phyloP scores from a whole-genome alignment of 2,329 filamentous ascomycete genomes.

The Colletotrichum tofieldiae region DNA sequence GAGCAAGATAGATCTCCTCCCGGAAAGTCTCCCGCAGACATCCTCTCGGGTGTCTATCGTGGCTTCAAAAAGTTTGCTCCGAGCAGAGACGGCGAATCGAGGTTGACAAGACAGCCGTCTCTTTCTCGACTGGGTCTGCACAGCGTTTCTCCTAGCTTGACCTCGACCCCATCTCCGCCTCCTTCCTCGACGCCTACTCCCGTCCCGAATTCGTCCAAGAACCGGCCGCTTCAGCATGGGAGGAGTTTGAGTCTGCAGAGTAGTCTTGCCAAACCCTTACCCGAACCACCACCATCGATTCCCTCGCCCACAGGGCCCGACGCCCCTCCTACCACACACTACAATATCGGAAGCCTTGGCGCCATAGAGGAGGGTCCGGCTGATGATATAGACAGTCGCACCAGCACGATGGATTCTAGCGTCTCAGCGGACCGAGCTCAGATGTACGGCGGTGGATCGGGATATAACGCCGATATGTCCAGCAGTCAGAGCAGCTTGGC shows the following conservation, averaged over 20 bases:
- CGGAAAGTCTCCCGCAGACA: constrained; percentile 60
- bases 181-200: constrained; percentile 42
- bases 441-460: constrained; percentile 54
- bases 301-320: constrained; percentile 44
- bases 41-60: constrained; percentile 67
- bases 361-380: constrained; percentile 49
- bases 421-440: constrained; percentile 53
- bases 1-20: constrained; percentile 52
- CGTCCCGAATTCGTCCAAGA: constrained; percentile 36
- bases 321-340: constrained; percentile 53
- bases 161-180: constrained; percentile 49
- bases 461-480: constrained; percentile 57
- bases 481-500: constrained; percentile 44
- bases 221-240: constrained; percentile 61
- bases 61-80: constrained; percentile 65
- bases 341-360: constrained; percentile 48
- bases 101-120: constrained; percentile 62
- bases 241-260: constrained; percentile 69
- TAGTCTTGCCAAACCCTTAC: constrained; percentile 72
- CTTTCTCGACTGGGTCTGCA: constrained; percentile 55
- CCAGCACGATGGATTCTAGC: constrained; percentile 66
- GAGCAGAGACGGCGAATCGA: constrained; percentile 60
- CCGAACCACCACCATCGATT: constrained; percentile 61
- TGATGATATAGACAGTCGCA: constrained; percentile 59
- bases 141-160: constrained; percentile 49